Evolutionary conservation across 2,329 filamentous ascomycete genomes (phyloP), one percentile per base, ranked within the genome.

Genomic region (Colletotrichum eremochloae): DNA sequence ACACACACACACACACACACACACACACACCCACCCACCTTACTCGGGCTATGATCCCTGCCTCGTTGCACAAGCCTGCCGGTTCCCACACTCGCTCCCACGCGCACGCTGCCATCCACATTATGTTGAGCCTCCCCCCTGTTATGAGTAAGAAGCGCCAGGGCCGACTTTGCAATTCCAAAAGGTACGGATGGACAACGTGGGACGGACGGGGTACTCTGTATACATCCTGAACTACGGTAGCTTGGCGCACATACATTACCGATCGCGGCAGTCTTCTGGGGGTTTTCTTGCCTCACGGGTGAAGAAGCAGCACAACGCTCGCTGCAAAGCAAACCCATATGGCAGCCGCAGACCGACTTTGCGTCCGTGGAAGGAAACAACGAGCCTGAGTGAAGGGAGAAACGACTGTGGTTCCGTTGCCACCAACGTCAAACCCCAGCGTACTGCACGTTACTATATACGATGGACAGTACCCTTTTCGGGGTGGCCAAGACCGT

Each of bases 1-100:
- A 40, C 38, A 40, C 38, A 40, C 38, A 44, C 40, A 15, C 14
- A 5, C 40, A 15, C 40, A 15, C 40, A 5, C 40, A 5, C 40
- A 5, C 40, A 3, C 42, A 1, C 42, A 5, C 42, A 3, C 44
- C 11, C 38, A 6, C 31, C 40, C 61, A 63, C 38, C 36, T 36
- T 29, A 58, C 53, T 69, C 56, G 61, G 36, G 50, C 61, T 52
- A 7, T 42, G 42, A 71, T 67, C 71, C 63, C 24, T 67, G 71
- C 56, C 38, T 63, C 58, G 63, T 73, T 61, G 67, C 63, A 74
- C 73, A 70, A 64, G 71, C 71, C 71, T 73, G 71, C 64, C 60
- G 55, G 67, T 71, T 74, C 70, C 73, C 67, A 74, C 72, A 18
- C 52, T 74, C 36, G 71, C 62, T 66, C 61, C 50, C 55, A 72